Conservation (phyloP, 2,329 filamentous ascomycete genomes). For the Colletotrichum falcatum region DNA sequence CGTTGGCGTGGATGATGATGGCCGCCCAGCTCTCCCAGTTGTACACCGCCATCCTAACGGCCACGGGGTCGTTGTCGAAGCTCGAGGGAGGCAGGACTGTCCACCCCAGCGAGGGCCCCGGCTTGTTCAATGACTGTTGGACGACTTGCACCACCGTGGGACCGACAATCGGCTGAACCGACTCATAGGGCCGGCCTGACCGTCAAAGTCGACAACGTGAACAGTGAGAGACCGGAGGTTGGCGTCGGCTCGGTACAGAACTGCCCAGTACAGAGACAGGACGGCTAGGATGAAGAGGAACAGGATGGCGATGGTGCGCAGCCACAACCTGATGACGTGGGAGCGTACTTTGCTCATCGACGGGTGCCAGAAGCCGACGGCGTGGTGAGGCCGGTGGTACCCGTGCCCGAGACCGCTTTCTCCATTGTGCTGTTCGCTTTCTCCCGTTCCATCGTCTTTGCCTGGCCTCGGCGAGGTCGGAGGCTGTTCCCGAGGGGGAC, state of each 20-base stretch:
- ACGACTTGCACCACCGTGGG: conserved; percentile 62
- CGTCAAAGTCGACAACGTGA: conserved; percentile 74
- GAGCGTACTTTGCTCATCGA: conserved; percentile 46
- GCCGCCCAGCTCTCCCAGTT: conserved; percentile 70
- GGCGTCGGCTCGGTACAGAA: conserved; percentile 62
- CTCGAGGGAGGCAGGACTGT: conserved; percentile 58
- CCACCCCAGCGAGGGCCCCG: conserved; percentile 61
- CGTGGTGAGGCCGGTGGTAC: conserved; percentile 42
- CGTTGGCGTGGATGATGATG: conserved; percentile 72
- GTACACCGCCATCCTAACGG: conserved; percentile 69
- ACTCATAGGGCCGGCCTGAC: conserved; percentile 61
- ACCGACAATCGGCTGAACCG: conserved; percentile 65
- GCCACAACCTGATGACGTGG: conserved; percentile 46
- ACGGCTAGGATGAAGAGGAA: conserved; percentile 67
- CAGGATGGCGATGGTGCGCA: conserved; percentile 53
- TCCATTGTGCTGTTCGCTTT: background rate
- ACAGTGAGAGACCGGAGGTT: conserved; percentile 63
- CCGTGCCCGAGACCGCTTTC: conserved; percentile 4
- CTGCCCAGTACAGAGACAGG: conserved; percentile 72
- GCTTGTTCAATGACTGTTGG: conserved; percentile 54
- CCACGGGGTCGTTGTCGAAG: conserved; percentile 67
- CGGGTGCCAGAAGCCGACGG: conserved; percentile 60
- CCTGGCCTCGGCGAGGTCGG: background rate
- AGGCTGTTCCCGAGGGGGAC: background rate
- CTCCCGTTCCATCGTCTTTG: conserved; percentile 1